These are phyloP conservation scores for Lycium barbarum DNA, from an alignment of 257 asterid species.

Conservation along the genomic window DNA sequence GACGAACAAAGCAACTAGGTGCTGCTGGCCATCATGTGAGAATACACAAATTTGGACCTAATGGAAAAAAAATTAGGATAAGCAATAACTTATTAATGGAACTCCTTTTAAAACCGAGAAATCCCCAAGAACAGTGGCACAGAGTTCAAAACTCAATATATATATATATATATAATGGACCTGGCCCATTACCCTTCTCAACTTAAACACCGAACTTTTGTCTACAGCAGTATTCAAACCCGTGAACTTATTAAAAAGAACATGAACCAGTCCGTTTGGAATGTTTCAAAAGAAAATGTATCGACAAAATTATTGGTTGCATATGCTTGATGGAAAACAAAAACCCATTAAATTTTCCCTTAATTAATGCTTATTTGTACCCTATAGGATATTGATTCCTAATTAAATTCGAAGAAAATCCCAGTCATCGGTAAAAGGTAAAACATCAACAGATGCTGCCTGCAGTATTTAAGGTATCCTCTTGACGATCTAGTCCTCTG, in stretches of 20 bases:
- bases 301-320: not conserved
- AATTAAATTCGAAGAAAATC: not conserved
- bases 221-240: not conserved
- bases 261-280: not conserved
- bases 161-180: not conserved
- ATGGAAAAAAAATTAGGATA: not conserved
- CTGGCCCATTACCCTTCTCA: not conserved
- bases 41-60: not conserved
- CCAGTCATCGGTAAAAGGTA: not conserved
- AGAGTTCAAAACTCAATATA: not conserved
- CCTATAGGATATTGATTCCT: slow-evolving; percentile 12
- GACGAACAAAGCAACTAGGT: not conserved
- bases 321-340: not conserved
- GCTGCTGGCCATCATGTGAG: not conserved
- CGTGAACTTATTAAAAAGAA: not conserved
- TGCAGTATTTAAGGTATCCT: not conserved
- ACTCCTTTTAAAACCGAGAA: not conserved
- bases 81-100: not conserved
- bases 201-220: not conserved
- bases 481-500: not conserved
- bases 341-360: not conserved
- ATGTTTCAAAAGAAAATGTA: slow-evolving; percentile 5
- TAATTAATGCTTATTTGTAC: not conserved
- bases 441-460: not conserved
- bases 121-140: not conserved